Base-by-base conservation (phyloP, 1,284 basidiomycete genomes). In the Ganoderma multipileum region DNA sequence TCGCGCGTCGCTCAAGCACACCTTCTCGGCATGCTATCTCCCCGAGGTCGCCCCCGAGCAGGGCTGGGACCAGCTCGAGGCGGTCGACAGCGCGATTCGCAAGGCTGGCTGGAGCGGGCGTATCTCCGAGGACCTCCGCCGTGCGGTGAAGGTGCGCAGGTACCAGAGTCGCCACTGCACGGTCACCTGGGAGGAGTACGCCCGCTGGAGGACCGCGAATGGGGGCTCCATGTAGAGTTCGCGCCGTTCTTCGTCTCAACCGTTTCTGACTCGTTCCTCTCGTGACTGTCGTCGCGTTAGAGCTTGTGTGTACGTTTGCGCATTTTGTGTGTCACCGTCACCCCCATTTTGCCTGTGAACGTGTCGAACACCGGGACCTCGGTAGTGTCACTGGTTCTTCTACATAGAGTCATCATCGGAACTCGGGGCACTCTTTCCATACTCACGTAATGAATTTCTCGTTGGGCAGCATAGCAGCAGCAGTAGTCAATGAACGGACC, bases 41-140 rank as follows among this genome's bases (percentile, higher is more conserved):
- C 97, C 97, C 3, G 92, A 99, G 70, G 93, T 99, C 64, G 92
- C 94, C 52, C 88, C 91, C 0, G 95, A 95, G 61, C 97, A 99
- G 81, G 96, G 95, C 3, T 99, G 97, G 97, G 89, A 91, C 68
- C 93, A 94, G 84, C 83, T 91, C 64, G 94, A 98, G 78, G 92
- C 97, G 1, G 84, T 99, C 55, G 91, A 97, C 74, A 95, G 91
- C 74, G 95, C 96, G 18, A 96, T 99, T 71, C 88, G 89, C 68
- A 99, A 99, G 81, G 95, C 96, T 6, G 96, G 95, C 3, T 98
- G 92, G 89, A 87, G 82, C 66, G 95, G 95, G 0, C 79, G 81
- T 39, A 95, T 99, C 74, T 93, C 91, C 2, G 94, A 97, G 78
- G 93, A 93, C 71, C 82, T 97, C 63, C 87, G 96, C 72, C 84